Percentiles rank a stretch among this genome's conserved stretches.
Conservation (phyloP, 2,329 filamentous ascomycete species). For the Trichoderma koningii region DNA sequence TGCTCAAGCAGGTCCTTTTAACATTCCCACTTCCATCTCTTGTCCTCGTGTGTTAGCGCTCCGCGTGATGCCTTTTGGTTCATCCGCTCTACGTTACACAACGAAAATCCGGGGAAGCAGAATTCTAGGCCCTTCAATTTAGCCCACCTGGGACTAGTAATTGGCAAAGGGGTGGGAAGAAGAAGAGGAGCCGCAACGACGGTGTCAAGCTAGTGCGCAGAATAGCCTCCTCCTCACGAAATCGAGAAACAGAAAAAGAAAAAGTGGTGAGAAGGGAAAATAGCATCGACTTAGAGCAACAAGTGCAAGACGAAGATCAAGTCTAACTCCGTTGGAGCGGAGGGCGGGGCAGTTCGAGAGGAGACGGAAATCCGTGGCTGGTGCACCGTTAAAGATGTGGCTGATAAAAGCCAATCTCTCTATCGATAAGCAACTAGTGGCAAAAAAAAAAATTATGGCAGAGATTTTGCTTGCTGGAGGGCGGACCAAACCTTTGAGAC, state of each 20-base stretch:
- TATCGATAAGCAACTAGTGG: slow-evolving; percentile 28
- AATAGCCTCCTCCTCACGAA: not conserved
- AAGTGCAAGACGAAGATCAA: not conserved
- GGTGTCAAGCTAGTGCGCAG: slow-evolving; percentile 21
- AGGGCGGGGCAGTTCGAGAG: not conserved
- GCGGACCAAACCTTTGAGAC: slow-evolving; percentile 2
- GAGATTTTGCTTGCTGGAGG: slow-evolving; percentile 19
- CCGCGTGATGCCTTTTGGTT: slow-evolving; percentile 12
- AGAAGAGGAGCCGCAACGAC: slow-evolving; percentile 18
- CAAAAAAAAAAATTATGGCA: slow-evolving; percentile 26
- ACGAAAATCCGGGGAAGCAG: slow-evolving; percentile 23
- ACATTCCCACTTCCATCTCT: too few species aligned
- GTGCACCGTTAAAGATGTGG: not conserved
- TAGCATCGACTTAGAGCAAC: not conserved
- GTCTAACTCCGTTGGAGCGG: not conserved
- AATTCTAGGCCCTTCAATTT: slow-evolving; percentile 15
- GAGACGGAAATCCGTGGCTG: not conserved
- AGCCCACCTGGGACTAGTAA: not conserved
- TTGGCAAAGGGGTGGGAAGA: not conserved
- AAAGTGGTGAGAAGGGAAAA: not conserved
- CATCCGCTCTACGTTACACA: slow-evolving; percentile 12
- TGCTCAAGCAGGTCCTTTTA: too few species aligned
- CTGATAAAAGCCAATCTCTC: not conserved
- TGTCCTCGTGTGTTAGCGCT: not conserved
- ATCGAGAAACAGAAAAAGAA: not conserved